These are phyloP conservation scores for Silene noctiflora DNA, from an alignment of 179 eudicot genomes.

Conservation along the genomic window DNA sequence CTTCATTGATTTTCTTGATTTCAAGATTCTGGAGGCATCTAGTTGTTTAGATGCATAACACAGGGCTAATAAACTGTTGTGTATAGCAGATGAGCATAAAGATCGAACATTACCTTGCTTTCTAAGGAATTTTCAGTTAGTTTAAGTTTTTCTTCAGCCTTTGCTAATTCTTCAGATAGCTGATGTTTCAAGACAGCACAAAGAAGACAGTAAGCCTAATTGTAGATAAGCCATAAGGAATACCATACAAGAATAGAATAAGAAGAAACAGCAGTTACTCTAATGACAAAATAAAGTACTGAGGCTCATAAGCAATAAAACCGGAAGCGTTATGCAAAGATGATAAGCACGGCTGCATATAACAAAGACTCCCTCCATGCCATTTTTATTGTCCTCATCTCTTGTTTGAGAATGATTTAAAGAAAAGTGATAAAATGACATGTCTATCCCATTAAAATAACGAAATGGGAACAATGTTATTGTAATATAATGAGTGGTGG, in stretches of 20 bases:
- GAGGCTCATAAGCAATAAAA: neutral
- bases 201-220: constrained; percentile 22
- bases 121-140: constrained; percentile 72
- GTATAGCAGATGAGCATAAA: constrained; percentile 9
- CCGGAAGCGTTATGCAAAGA: neutral
- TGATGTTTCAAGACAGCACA: constrained; percentile 26
- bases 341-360: neutral
- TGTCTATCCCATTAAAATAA: no score
- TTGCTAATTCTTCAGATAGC: constrained; percentile 87
- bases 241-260: neutral
- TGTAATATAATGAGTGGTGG: no score
- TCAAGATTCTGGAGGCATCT: constrained; percentile 73
- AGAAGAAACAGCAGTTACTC: neutral
- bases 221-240: constrained; percentile 6
- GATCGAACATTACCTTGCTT: constrained; percentile 59
- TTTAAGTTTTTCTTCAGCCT: constrained; percentile 83
- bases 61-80: neutral
- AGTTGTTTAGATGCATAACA: constrained; percentile 13
- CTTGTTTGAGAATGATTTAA: no score
- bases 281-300: neutral
- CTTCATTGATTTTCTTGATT: constrained; percentile 87
- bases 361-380: neutral
- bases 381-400: no score
- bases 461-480: no score
- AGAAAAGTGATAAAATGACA: no score